Conservation (phyloP, 306 rosid species). For the Adenanthera pavonina region DNA sequence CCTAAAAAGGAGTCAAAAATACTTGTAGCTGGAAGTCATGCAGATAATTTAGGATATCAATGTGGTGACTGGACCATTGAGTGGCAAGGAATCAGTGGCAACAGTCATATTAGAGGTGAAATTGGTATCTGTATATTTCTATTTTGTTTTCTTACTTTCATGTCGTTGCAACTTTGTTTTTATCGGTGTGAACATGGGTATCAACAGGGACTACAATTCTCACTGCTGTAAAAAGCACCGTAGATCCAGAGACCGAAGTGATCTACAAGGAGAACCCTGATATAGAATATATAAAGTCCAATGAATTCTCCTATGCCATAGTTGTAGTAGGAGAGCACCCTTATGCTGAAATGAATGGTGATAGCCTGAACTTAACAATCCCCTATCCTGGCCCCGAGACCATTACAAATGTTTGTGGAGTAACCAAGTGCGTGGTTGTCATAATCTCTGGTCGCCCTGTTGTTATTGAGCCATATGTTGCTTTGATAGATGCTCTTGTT, state of each 20-base stretch:
- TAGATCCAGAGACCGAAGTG: constrained; percentile 31
- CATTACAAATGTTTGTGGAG: constrained; percentile 42
- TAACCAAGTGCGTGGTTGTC: constrained; percentile 40
- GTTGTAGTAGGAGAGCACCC: constrained; percentile 51
- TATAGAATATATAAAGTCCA: constrained; percentile 16
- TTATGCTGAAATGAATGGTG: constrained; percentile 45
- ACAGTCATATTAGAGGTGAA: constrained; percentile 38
- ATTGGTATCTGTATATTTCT: background rate
- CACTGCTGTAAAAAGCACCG: constrained; percentile 37
- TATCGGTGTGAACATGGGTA: background rate
- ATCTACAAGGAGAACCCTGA: constrained; percentile 42
- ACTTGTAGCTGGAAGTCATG: constrained; percentile 52
- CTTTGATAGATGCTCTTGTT: constrained; percentile 30
- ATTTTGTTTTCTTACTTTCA: background rate
- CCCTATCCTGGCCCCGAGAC: constrained; percentile 25
- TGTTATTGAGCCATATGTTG: constrained; percentile 43
- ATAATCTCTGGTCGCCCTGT: constrained; percentile 48
- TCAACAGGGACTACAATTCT: constrained; percentile 48
- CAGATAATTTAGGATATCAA: constrained; percentile 50
- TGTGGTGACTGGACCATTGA: constrained; percentile 55
- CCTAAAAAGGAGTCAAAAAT: constrained; percentile 47
- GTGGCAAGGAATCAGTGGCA: constrained; percentile 49
- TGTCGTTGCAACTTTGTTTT: background rate
- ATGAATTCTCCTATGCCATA: constrained; percentile 37
- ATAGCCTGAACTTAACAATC: constrained; percentile 43